Evolutionary conservation across 1,139 yeast genomes (phyloP).

Genomic region (Tardiomyces depauwii): DNA sequence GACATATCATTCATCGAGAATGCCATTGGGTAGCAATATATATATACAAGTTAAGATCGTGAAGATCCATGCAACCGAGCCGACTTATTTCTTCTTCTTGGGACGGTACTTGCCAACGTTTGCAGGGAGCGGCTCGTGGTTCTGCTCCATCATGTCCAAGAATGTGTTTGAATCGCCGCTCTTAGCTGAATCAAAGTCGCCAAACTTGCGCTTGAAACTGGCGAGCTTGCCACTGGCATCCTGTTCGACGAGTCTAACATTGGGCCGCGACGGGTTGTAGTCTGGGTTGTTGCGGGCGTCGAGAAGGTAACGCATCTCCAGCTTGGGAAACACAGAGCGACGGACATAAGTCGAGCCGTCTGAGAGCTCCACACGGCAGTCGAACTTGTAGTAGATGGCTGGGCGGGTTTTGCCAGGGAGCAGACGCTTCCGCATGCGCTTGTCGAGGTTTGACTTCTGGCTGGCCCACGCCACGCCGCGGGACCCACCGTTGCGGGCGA

Average conservation of each 20-base stretch:
- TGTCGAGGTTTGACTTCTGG: not conserved
- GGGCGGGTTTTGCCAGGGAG: conserved; percentile 78
- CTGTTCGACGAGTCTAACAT: conserved; percentile 61
- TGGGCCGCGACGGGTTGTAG: conserved; percentile 84
- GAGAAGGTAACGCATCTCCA: conserved; percentile 71
- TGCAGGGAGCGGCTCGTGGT: not conserved
- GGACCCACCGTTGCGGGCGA: not conserved
- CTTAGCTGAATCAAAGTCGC: not conserved
- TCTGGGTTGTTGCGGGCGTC: conserved; percentile 79
- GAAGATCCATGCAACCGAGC: not conserved
- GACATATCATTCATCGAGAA: no score
- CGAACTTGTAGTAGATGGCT: conserved; percentile 82
- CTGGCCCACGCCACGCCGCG: not conserved
- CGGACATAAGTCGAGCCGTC: conserved; percentile 86
- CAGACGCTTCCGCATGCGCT: conserved; percentile 6
- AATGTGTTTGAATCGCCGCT: not conserved
- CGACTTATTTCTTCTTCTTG: not conserved
- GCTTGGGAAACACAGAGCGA: conserved; percentile 80
- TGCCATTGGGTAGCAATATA: not conserved
- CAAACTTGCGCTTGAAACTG: conserved; percentile 66
- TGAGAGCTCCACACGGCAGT: conserved; percentile 74
- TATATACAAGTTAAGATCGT: not conserved
- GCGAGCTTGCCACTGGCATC: conserved; percentile 79
- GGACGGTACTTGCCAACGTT: not conserved
- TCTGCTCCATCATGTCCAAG: not conserved